phyloP scores from a whole-genome alignment of 148 eudicot genomes.

The Cornus florida region DNA sequence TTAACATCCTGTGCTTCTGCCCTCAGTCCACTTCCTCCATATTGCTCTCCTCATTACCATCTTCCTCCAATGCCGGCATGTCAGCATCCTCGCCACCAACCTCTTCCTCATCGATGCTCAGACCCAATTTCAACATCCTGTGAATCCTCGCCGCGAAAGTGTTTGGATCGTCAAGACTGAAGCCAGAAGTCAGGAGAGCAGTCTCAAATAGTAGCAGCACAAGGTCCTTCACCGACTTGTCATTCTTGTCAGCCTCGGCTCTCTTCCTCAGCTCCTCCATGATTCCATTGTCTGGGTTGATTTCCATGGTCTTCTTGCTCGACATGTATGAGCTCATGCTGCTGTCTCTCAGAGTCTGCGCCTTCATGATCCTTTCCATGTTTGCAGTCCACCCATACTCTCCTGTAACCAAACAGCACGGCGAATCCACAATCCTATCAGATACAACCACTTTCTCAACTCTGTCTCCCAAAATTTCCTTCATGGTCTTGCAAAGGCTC shows the following conservation, averaged over 20 bases:
- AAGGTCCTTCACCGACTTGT: slow-evolving; percentile 81
- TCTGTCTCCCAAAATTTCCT: slow-evolving; percentile 85
- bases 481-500: slow-evolving; percentile 77
- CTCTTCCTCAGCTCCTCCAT: slow-evolving; percentile 93
- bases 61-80: slow-evolving; percentile 79
- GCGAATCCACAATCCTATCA: slow-evolving; percentile 86
- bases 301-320: slow-evolving; percentile 94
- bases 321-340: slow-evolving; percentile 93
- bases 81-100: slow-evolving; percentile 54
- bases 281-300: slow-evolving; percentile 82
- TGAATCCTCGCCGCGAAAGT: slow-evolving; percentile 74
- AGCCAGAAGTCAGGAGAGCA: slow-evolving; percentile 80
- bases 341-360: slow-evolving; percentile 83
- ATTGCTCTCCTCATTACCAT: slow-evolving; percentile 79
- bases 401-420: slow-evolving; percentile 88
- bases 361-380: slow-evolving; percentile 97
- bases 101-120: slow-evolving; percentile 80
- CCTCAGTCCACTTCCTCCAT: slow-evolving; percentile 88
- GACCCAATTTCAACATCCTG: slow-evolving; percentile 83
- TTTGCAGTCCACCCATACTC: slow-evolving; percentile 93
- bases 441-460: no score
- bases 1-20: background rate
- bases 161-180: slow-evolving; percentile 79
- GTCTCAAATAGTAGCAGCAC: slow-evolving; percentile 84
- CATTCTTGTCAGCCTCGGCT: slow-evolving; percentile 89